Evolutionary conservation across 1,139 yeast species (phyloP).

Genomic region (Candida dubliniensis): DNA sequence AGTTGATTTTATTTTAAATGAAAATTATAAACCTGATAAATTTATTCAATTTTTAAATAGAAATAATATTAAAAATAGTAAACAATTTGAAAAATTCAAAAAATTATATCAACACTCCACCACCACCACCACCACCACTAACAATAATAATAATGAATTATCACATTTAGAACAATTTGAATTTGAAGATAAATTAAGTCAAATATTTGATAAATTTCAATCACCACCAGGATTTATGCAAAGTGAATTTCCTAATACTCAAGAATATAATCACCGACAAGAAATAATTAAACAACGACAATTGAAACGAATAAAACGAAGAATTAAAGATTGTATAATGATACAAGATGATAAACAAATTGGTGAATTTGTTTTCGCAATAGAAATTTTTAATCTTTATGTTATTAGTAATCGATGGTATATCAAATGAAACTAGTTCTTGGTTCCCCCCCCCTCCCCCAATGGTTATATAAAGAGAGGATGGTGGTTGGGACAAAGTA

Average conservation of each 20-base stretch:
- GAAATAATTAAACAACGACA: constrained; percentile 19
- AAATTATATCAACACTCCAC: constrained; percentile 22
- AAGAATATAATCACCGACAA: constrained; percentile 35
- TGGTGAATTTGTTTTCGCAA: constrained; percentile 20
- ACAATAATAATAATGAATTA: constrained; percentile 16
- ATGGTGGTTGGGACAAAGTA: constrained; percentile 1
- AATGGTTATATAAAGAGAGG: too few species aligned
- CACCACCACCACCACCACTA: background rate
- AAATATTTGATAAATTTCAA: constrained; percentile 45
- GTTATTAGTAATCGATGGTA: constrained; percentile 14
- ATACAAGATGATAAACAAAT: constrained; percentile 14
- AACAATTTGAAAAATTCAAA: constrained; percentile 31
- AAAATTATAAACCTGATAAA: constrained; percentile 21
- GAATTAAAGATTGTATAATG: constrained; percentile 17
- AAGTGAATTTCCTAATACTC: constrained; percentile 64
- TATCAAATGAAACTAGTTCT: constrained; percentile 1
- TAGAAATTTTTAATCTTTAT: constrained; percentile 18
- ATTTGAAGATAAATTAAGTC: constrained; percentile 25
- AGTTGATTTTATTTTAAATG: constrained; percentile 48
- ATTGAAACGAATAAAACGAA: constrained; percentile 18
- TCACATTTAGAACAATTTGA: constrained; percentile 21
- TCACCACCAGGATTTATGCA: constrained; percentile 68
- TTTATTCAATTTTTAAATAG: constrained; percentile 7
- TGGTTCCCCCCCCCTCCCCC: too few species aligned
- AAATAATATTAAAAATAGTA: constrained; percentile 21